phyloP scores from a whole-genome alignment of 441 rosid genomes.

The Euphorbia schlechtendalii region DNA sequence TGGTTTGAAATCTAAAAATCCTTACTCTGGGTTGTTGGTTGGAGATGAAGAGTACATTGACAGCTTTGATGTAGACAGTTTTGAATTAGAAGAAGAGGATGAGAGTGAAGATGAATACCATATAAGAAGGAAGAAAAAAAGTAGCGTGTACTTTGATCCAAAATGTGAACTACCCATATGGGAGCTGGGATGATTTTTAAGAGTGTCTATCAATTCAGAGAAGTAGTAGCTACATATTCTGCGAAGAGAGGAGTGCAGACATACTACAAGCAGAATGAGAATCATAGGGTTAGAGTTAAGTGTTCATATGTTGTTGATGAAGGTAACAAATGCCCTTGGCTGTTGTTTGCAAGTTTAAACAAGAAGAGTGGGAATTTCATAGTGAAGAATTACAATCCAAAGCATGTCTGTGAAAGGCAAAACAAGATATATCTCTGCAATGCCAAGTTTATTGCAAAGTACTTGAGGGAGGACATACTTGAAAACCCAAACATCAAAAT shows the following conservation, averaged over 20 bases:
- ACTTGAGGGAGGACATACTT: neutral
- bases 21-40: neutral
- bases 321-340: neutral
- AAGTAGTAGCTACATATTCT: neutral
- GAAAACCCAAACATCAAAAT: neutral
- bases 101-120: neutral
- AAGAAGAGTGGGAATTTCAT: neutral
- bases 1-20: no score
- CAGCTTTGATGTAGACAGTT: neutral
- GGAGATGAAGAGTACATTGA: neutral
- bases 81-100: neutral
- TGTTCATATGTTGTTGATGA: neutral
- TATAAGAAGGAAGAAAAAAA: neutral
- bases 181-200: neutral
- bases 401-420: neutral
- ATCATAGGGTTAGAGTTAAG: neutral
- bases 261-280: neutral
- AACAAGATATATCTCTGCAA: neutral
- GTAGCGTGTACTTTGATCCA: neutral
- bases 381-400: neutral
- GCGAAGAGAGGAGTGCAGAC: neutral
- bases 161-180: neutral
- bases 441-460: neutral
- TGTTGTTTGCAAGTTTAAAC: neutral
- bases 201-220: neutral